Percentiles rank a stretch among this genome's conserved stretches.
Conservation (phyloP, 495 filamentous ascomycete genomes). For the Hypoxylon trugodes region DNA sequence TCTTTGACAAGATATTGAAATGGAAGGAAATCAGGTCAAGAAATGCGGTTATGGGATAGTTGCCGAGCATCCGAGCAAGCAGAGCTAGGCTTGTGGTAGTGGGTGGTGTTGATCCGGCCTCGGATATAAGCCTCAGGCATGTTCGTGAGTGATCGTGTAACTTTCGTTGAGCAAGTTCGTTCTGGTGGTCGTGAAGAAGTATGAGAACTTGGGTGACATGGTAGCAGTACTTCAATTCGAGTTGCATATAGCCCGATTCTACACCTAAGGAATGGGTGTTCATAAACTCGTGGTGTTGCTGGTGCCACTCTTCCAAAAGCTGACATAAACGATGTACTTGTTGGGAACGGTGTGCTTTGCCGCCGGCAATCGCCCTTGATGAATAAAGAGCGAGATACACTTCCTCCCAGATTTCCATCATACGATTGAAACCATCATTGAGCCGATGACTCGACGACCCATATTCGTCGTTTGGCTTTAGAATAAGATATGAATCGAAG, state of each 20-base stretch:
- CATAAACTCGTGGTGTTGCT: conserved; percentile 3
- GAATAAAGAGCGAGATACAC: conserved; percentile 30
- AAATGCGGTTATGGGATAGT: conserved; percentile 24
- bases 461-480: background rate
- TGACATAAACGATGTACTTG: conserved; percentile 9
- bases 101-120: background rate
- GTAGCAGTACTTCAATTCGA: conserved; percentile 28
- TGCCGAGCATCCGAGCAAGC: conserved; percentile 16
- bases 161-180: conserved; percentile 7
- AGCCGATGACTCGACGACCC: background rate
- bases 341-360: background rate
- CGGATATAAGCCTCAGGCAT: conserved; percentile 20
- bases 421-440: conserved; percentile 21
- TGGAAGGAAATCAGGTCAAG: background rate
- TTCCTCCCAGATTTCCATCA: conserved; percentile 37
- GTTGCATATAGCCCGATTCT: background rate
- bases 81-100: conserved; percentile 15
- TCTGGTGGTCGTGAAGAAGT: conserved; percentile 9
- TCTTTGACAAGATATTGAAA: background rate
- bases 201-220: conserved; percentile 28
- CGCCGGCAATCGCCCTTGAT: background rate
- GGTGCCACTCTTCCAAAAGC: conserved; percentile 5
- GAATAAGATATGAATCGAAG: conserved; percentile 26
- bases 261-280: background rate
- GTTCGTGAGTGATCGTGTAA: conserved; percentile 21